phyloP scores from a whole-genome alignment of 2,329 filamentous ascomycete genomes.

The Penicillium sp. region DNA sequence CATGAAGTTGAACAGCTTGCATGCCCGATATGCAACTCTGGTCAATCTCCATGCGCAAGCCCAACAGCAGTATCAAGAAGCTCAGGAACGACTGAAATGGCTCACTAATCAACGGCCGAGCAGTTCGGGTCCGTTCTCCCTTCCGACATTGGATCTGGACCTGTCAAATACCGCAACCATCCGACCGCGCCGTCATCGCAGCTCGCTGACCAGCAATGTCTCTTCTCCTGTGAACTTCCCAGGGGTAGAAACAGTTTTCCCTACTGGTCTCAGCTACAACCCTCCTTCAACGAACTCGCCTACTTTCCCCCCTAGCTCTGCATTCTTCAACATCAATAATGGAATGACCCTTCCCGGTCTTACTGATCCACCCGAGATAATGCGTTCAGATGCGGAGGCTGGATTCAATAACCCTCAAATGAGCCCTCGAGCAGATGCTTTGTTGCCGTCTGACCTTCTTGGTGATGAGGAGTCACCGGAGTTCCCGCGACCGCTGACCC shows the following conservation, averaged over 20 bases:
- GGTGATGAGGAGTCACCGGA: conserved; percentile 59
- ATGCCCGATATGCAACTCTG: conserved; percentile 51
- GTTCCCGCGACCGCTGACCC: conserved; percentile 38
- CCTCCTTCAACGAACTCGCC: conserved; percentile 59
- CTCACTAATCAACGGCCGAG: conserved; percentile 47
- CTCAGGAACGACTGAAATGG: conserved; percentile 54
- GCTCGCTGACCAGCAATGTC: conserved; percentile 55
- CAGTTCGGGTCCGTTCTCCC: conserved; percentile 48
- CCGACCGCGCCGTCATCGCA: conserved; percentile 53
- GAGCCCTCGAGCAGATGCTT: conserved; percentile 66
- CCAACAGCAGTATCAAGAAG: conserved; percentile 54
- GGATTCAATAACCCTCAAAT: conserved; percentile 65
- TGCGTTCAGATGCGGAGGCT: conserved; percentile 59
- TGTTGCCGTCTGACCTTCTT: conserved; percentile 67
- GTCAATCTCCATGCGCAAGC: conserved; percentile 51
- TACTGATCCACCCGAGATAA: conserved; percentile 45
- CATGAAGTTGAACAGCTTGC: conserved; percentile 49
- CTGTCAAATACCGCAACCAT: conserved; percentile 48
- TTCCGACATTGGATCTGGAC: conserved; percentile 52
- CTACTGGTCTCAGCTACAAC: conserved; percentile 54
- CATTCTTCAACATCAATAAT: conserved; percentile 68
- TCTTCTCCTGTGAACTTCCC: conserved; percentile 54
- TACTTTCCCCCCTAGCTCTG: conserved; percentile 56
- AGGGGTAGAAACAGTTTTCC: conserved; percentile 48
- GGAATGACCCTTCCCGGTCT: conserved; percentile 63